Percentiles rank a stretch among this genome's conserved stretches.
phyloP scores from a whole-genome alignment of 2,329 filamentous ascomycete genomes.

The Aotearoamyces nothofagi region DNA sequence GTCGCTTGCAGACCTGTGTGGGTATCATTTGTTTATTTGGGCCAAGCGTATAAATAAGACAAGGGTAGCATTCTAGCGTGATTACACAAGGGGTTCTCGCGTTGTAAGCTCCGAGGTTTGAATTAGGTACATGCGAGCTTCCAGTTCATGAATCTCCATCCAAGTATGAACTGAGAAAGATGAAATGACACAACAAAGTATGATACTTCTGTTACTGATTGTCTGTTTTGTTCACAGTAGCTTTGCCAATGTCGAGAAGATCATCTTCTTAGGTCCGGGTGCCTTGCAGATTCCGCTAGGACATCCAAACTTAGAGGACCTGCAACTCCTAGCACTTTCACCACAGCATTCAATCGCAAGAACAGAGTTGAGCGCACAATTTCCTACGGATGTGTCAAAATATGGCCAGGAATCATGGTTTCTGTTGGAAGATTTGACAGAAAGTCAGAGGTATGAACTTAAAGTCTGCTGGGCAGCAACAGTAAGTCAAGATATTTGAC shows the following conservation, averaged over 20 bases:
- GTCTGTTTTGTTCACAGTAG: constrained; percentile 12
- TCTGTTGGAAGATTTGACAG: constrained; percentile 53
- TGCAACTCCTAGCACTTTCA: constrained; percentile 51
- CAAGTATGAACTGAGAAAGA: no score
- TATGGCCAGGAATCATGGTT: constrained; percentile 62
- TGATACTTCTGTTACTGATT: constrained; percentile 9
- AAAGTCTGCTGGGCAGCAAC: constrained; percentile 88
- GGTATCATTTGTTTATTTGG: constrained; percentile 4
- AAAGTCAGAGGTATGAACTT: constrained; percentile 72
- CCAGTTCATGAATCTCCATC: no score
- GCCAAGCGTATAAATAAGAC: not conserved
- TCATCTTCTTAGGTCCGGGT: constrained; percentile 66
- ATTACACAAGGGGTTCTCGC: constrained; percentile 2
- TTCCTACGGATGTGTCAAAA: constrained; percentile 38
- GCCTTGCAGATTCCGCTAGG: constrained; percentile 37
- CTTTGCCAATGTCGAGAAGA: constrained; percentile 79
- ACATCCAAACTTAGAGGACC: constrained; percentile 38
- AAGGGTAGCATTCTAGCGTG: constrained; percentile 1
- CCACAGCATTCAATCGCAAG: constrained; percentile 39
- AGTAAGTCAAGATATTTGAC: constrained; percentile 46
- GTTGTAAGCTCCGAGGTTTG: no score
- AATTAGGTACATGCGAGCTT: no score
- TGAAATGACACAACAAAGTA: no score
- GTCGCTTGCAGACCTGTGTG: constrained; percentile 4
- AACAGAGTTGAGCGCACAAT: constrained; percentile 49